These are phyloP conservation scores for Nothophaeocryptopus gaeumannii DNA, from an alignment of 2,329 filamentous ascomycete species.

Conservation along the genomic window DNA sequence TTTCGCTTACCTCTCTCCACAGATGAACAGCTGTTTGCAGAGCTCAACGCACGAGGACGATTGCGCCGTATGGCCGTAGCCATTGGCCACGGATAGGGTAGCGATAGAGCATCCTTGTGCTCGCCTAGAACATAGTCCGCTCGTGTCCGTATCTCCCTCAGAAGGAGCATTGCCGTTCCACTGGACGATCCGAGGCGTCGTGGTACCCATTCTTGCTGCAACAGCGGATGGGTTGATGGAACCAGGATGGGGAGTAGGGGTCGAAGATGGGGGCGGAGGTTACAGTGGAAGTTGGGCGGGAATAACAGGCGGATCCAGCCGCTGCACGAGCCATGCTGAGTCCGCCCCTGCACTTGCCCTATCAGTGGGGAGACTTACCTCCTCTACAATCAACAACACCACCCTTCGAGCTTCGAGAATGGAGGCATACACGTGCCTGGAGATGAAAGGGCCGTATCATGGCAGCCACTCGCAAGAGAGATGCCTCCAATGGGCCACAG, in stretches of 20 bases:
- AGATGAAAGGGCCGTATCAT: no score
- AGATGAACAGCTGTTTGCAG: neutral
- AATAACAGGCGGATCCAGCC: neutral
- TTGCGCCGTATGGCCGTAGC: neutral
- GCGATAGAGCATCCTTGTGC: constrained; percentile 6
- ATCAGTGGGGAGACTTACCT: neutral
- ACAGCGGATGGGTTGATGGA: no score
- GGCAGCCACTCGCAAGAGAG: constrained; percentile 6
- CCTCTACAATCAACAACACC: no score
- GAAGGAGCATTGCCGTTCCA: no score
- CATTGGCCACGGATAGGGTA: constrained; percentile 7
- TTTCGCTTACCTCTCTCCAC: neutral
- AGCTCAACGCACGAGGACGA: neutral
- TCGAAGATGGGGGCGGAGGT: constrained; percentile 8
- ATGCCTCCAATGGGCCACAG: constrained; percentile 1
- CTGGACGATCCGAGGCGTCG: no score
- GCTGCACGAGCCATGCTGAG: neutral
- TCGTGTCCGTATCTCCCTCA: no score
- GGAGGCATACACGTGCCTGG: no score
- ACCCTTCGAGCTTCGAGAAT: no score
- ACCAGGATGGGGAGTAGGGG: no score
- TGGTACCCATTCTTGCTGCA: no score
- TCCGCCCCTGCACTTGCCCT: neutral
- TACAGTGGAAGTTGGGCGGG: neutral
- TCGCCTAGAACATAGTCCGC: no score